These are phyloP conservation scores for Blastocystis sp. DNA, from an alignment of 352 stramenopile species.

Conservation along the genomic window DNA sequence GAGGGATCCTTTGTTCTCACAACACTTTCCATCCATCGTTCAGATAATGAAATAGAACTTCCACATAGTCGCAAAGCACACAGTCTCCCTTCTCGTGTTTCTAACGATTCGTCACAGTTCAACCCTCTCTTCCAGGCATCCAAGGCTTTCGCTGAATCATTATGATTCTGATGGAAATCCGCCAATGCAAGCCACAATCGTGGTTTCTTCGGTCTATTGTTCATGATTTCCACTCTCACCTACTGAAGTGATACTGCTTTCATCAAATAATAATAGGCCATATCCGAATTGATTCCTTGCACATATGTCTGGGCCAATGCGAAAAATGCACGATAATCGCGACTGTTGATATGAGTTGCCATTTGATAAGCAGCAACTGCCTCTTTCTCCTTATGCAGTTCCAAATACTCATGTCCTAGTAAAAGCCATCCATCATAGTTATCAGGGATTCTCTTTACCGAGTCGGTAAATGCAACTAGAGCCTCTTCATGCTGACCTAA, in stretches of 20 bases:
- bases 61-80: background rate
- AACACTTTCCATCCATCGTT: background rate
- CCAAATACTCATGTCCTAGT: conserved; percentile 35
- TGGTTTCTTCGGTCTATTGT: background rate
- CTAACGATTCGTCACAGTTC: background rate
- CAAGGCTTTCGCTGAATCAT: background rate
- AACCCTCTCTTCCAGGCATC: background rate
- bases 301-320: conserved; percentile 5
- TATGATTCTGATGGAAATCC: background rate
- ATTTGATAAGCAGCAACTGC: conserved; percentile 3
- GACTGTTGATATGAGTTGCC: background rate
- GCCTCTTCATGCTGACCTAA: conserved; percentile 23
- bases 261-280: conserved; percentile 47
- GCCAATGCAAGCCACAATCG: conserved; percentile 12
- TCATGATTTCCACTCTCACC: background rate
- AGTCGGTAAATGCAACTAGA: background rate
- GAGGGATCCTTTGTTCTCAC: background rate
- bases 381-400: background rate
- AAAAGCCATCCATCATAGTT: conserved; percentile 25
- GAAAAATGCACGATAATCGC: conserved; percentile 45
- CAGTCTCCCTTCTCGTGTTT: background rate
- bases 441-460: background rate
- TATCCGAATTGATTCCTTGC: background rate
- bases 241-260: conserved; percentile 1
- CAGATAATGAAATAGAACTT: background rate